Base-by-base conservation (phyloP, 768 basidiomycete species). In the Trametes punicea region DNA sequence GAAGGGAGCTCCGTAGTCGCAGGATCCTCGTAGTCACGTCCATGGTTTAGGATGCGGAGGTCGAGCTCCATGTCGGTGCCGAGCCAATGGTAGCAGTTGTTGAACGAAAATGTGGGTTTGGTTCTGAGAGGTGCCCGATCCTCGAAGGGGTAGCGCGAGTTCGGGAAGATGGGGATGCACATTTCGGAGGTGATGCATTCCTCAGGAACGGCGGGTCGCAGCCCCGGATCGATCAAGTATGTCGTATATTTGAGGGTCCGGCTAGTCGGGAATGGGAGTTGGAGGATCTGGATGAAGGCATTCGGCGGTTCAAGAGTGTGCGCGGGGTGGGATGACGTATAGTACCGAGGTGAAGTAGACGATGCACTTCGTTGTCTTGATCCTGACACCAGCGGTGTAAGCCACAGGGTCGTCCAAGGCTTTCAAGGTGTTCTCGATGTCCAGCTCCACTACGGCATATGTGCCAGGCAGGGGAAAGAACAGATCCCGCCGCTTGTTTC, bases 1-100 rank as follows among this genome's bases (percentile, higher is more conserved):
- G 42, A 20, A 21, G 40, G 9, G 4, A 51, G 16, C 31, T 42
- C 30, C 13, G 31, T 23, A 7, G 8, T 31, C 8, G 31, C 31
- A 8, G 31, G 31, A 31, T 31, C 31, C 7, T 13, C 8, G 30
- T 31, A 31, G 30, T 16, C 27, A n/a, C 10, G 33, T 11, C 42
- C n/a, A 13, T 31, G 7, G 30, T 31, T 31, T 6, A 31, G 21
- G 13, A 46, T 6, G 9, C 49, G 56, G 10, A 51, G 30, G 3
- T 27, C 31, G 30, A 34, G 31, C 16, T 27, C 20, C 40, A 44
- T 29, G 6, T 34, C n/a, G 8, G 7, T 33, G 1, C 30, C 55
- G 6, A 29, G 11, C 56, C 56, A 57, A 36, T 57, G 56, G 34
- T 45, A 57, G 27, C 56, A 57, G 42, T 51, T 57, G 18, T 10